A percentile compares a stretch with the other conserved stretches of the same genome.
These are phyloP conservation scores for Nigrospora osmanthi DNA, from an alignment of 2,329 filamentous ascomycete genomes.

Conservation along the genomic window DNA sequence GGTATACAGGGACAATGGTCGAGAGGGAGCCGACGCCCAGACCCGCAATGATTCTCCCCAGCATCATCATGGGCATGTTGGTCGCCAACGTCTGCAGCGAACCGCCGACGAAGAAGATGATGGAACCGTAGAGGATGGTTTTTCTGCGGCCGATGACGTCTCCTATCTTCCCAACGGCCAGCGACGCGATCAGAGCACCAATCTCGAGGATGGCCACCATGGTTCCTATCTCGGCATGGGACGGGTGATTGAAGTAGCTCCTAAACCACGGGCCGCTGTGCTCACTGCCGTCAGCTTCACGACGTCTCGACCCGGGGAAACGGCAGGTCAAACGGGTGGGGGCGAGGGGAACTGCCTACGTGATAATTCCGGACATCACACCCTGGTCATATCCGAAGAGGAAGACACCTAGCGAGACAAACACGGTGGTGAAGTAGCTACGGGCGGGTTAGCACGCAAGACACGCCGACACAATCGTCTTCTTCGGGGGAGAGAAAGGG, in stretches of 20 bases:
- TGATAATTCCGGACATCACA: slow-evolving; percentile 72
- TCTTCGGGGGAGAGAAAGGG: too few relatives aligned
- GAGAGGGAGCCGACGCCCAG: slow-evolving; percentile 82
- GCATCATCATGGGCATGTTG: slow-evolving; percentile 83
- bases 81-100: slow-evolving; percentile 75
- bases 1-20: slow-evolving; percentile 88
- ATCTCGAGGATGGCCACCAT: slow-evolving; percentile 97
- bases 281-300: background rate
- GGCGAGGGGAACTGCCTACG: slow-evolving; percentile 33
- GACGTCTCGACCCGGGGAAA: background rate
- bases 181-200: slow-evolving; percentile 83
- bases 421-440: slow-evolving; percentile 92
- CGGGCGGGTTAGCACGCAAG: slow-evolving; percentile 8
- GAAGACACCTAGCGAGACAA: slow-evolving; percentile 80
- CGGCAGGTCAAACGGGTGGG: background rate
- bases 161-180: slow-evolving; percentile 79
- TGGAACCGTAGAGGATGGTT: slow-evolving; percentile 89
- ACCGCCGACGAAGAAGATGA: slow-evolving; percentile 79
- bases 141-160: slow-evolving; percentile 83
- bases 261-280: slow-evolving; percentile 76
- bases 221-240: slow-evolving; percentile 80
- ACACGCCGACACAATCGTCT: background rate
- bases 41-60: slow-evolving; percentile 77
- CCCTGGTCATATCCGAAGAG: slow-evolving; percentile 87
- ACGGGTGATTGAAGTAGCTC: slow-evolving; percentile 86